A percentile compares a stretch with the other conserved stretches of the same genome.
These are phyloP conservation scores for Rhododendron kiyosumense DNA, from an alignment of 148 eudicot species.

Conservation along the genomic window DNA sequence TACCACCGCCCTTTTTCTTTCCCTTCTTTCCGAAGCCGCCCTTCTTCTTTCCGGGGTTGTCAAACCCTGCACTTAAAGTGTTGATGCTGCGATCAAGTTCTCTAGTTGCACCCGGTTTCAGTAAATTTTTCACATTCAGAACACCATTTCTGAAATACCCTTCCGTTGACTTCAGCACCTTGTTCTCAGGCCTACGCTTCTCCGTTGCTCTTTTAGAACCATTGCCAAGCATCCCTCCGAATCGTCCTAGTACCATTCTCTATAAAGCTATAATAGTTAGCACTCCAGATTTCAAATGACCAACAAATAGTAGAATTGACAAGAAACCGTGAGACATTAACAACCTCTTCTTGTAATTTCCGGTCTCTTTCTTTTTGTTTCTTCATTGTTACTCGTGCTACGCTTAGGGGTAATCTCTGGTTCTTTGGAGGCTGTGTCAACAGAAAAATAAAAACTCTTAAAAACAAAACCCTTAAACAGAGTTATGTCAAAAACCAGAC, in stretches of 20 bases:
- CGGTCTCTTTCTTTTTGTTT: slow-evolving; percentile 74
- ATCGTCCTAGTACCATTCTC: slow-evolving; percentile 53
- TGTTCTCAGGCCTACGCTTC: slow-evolving; percentile 46
- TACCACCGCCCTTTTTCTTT: slow-evolving; percentile 64
- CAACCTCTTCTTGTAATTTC: slow-evolving; percentile 59
- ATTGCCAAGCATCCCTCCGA: slow-evolving; percentile 29
- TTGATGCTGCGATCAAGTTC: slow-evolving; percentile 21
- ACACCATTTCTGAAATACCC: slow-evolving; percentile 77
- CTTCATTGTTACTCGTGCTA: slow-evolving; percentile 73
- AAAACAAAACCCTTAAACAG: background rate
- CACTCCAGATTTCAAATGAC: background rate
- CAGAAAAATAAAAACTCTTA: background rate
- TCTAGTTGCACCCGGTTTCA: slow-evolving; percentile 31
- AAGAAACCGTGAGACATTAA: background rate
- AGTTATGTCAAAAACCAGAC: background rate
- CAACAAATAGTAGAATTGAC: background rate
- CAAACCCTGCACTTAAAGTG: slow-evolving; percentile 1
- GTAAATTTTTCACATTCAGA: slow-evolving; percentile 64
- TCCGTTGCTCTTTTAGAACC: slow-evolving; percentile 27
- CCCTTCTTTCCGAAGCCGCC: slow-evolving; percentile 49
- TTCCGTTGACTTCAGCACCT: slow-evolving; percentile 60
- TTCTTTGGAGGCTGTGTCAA: slow-evolving; percentile 60
- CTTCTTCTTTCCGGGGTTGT: slow-evolving; percentile 36
- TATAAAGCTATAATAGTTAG: slow-evolving; percentile 20
- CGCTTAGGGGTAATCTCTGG: slow-evolving; percentile 75